These are phyloP conservation scores for Penicillium cosmopolitanum DNA, from an alignment of 495 filamentous ascomycete species.

Conservation along the genomic window DNA sequence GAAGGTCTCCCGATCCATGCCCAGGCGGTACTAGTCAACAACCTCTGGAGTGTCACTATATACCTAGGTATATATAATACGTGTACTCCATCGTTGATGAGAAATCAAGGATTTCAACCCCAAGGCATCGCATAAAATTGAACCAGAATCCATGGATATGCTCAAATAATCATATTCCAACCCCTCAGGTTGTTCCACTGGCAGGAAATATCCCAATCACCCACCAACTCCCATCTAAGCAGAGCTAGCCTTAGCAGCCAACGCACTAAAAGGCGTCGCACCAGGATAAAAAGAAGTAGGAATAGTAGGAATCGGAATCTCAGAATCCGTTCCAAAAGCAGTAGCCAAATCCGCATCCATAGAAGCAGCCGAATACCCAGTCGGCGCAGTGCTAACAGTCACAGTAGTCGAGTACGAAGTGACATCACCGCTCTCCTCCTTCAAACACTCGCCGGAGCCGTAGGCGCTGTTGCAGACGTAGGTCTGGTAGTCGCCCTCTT, in stretches of 20 bases:
- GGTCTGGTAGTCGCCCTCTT: slow-evolving; percentile 45
- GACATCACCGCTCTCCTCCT: slow-evolving; percentile 26
- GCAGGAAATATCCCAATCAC: background rate
- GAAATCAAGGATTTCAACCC: too few species aligned
- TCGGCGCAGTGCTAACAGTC: slow-evolving; percentile 40
- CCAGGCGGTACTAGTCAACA: too few species aligned
- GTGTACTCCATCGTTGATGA: too few species aligned
- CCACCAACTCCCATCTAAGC: slow-evolving; percentile 1
- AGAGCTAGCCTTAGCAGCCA: slow-evolving; percentile 24
- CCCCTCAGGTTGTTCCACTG: too few species aligned
- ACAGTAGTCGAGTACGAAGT: slow-evolving; percentile 38
- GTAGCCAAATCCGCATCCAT: slow-evolving; percentile 51
- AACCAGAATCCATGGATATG: too few species aligned
- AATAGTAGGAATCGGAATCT: slow-evolving; percentile 59
- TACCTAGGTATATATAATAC: too few species aligned
- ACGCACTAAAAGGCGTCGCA: slow-evolving; percentile 37
- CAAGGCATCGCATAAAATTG: too few species aligned
- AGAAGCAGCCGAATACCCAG: slow-evolving; percentile 51
- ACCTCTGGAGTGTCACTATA: too few species aligned
- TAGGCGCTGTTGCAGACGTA: slow-evolving; percentile 56
- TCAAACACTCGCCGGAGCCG: slow-evolving; percentile 51
- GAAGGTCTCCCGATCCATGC: too few species aligned
- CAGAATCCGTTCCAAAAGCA: slow-evolving; percentile 46
- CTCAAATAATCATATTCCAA: too few species aligned
- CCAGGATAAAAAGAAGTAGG: slow-evolving; percentile 59